Evolutionary conservation across 1,139 yeast genomes (phyloP), one percentile per base, ranked within the genome.

Genomic region (Candida freyschussii): DNA sequence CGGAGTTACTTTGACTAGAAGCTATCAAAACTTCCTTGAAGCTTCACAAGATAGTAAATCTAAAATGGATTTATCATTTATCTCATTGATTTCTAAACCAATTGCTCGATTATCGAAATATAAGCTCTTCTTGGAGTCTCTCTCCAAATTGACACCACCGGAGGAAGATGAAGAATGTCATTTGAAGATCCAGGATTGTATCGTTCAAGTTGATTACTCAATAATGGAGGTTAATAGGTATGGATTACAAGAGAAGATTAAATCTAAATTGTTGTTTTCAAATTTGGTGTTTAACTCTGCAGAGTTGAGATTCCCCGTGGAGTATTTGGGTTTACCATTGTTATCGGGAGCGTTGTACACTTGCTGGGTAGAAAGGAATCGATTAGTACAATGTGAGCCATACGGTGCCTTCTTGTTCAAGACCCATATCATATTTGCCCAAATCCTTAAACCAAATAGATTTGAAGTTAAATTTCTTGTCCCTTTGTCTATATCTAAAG

Each of bases 21-120:
- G 68, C 4, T 62, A 62, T 53, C 65, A 60, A 31, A 54, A 47
- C 24, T 66, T 67, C 36, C 48, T 70, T 9, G 72, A 68, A 44
- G 62, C 67, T 2, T 59, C 70, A 0, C 74, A 69, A 38, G 61
- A 65, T 3, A 28, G 37, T 0, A 38, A 50, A 0, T 56, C 48
- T 16, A 54, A 52, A 4, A 50, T 60, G 52, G 78, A 72, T 46
- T 52, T 71, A 15, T 67, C 76, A 0, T 67, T 72, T 27, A 43
- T 57, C 11, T 74, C 82, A 0, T 59, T 76, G 30, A 53, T 73
- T 22, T 76, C 73, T 41, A 65, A 66, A 49, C 83, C 84, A 2
- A 60, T 73, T 4, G 58, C 69, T 15, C 55, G 83, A 38, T 60
- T 73, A 12, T 57, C 68, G 5, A 72, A 74, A 43, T 76, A 76